Base-by-base conservation (phyloP, 305 asterid genomes). In the Ajuga reptans region DNA sequence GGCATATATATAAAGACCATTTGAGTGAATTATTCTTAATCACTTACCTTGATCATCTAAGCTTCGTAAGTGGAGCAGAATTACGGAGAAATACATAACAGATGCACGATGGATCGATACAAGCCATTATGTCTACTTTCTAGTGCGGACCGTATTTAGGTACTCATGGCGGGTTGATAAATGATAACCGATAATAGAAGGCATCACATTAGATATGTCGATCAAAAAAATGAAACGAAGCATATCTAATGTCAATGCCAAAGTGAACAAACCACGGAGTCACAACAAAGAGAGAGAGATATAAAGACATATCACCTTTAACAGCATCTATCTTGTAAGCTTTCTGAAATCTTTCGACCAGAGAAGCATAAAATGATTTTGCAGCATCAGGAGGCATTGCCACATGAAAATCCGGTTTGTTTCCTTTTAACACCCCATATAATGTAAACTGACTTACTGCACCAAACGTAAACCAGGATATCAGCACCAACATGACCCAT, bases 371-470 rank as follows among this genome's bases (percentile, higher is more conserved):
- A 75, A 87, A 88, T 16, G 83, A 74, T 78, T 79, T 90, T 36
- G 96, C 97, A 59, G 80, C 80, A 17, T 77, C 87, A 1, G 98
- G 96, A 66, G 95, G 93, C 98, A 92, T 92, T 45, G 98, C 97
- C 72, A 88, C 89, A 27, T 92, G 98, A 79, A 90, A 92, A 85
- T 92, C 97, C 0, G 98, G 98, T 68, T 88, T 92, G 84, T 92
- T 90, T 39, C 98, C 98, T 84, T 92, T 90, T 41, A 90, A 55
- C 61, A 88, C 55, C 70, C 97, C 98, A 74, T 81, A 87, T 50
- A 92, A 74, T 36, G 98, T 92, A 81, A 92, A 92, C 83, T 92
- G 97, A 76, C 97, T 90, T 31, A 90, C 98, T 90, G 90, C 82
- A 90, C 42, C 72, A 77, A 73, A 69, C 14, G 45, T 50, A 37